phyloP scores from a whole-genome alignment of 805 yeast genomes.

The Saccharomycopsis sp. region DNA sequence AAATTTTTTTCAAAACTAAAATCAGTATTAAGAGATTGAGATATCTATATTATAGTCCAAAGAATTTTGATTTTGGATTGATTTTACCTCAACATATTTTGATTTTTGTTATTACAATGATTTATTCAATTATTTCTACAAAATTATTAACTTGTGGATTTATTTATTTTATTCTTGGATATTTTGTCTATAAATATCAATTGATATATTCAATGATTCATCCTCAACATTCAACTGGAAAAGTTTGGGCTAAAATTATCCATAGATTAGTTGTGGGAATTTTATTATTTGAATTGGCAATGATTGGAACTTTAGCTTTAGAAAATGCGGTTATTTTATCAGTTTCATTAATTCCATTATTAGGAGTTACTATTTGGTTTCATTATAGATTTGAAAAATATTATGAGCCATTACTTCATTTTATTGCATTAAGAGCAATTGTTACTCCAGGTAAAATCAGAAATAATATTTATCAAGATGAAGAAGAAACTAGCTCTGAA shows the following conservation, averaged over 20 bases:
- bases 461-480: not conserved
- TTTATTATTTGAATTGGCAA: conserved; percentile 46
- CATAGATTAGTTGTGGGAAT: conserved; percentile 45
- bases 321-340: conserved; percentile 46
- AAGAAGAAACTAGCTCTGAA: not conserved
- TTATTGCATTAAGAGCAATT: conserved; percentile 51
- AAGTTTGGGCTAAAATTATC: conserved; percentile 56
- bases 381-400: conserved; percentile 42
- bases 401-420: conserved; percentile 42
- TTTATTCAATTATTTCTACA: conserved; percentile 51
- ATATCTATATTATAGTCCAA: conserved; percentile 43
- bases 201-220: conserved; percentile 51
- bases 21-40: conserved; percentile 44
- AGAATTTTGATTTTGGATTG: conserved; percentile 49
- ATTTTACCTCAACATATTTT: conserved; percentile 52
- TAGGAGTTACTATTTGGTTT: conserved; percentile 35
- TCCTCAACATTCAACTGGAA: conserved; percentile 57
- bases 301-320: conserved; percentile 53
- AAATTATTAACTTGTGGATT: conserved; percentile 50
- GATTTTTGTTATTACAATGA: conserved; percentile 46
- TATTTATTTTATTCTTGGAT: conserved; percentile 45
- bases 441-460: conserved; percentile 19
- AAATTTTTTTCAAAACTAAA: conserved; percentile 17
- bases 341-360: conserved; percentile 37
- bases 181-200: conserved; percentile 52